Conservation (phyloP, 805 yeast genomes). For the Pichia deserticola region DNA sequence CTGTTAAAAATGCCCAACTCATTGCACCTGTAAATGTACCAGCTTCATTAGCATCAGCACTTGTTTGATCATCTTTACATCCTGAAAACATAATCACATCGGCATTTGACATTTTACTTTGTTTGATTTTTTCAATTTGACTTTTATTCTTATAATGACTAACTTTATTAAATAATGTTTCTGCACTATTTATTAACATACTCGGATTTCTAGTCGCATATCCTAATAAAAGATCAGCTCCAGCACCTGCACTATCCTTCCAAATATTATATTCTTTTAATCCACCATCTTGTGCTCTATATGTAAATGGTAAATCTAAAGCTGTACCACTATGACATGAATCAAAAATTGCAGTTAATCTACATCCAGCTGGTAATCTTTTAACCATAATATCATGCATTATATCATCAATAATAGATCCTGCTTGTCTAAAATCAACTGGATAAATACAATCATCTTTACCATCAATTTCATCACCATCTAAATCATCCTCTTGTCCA, state of each 20-base stretch:
- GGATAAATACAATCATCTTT: slow-evolving; percentile 32
- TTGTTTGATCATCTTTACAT: slow-evolving; percentile 77
- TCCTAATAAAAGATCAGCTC: slow-evolving; percentile 49
- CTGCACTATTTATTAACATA: slow-evolving; percentile 36
- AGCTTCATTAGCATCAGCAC: slow-evolving; percentile 72
- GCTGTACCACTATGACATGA: slow-evolving; percentile 85
- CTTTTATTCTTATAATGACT: slow-evolving; percentile 26
- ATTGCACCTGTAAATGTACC: slow-evolving; percentile 78
- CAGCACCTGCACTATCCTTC: slow-evolving; percentile 66
- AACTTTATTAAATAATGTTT: slow-evolving; percentile 25
- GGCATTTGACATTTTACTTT: slow-evolving; percentile 62
- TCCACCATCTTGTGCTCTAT: slow-evolving; percentile 72
- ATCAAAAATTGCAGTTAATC: slow-evolving; percentile 75
- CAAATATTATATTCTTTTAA: slow-evolving; percentile 73
- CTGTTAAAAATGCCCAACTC: slow-evolving; percentile 70
- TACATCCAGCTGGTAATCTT: slow-evolving; percentile 63
- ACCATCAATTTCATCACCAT: slow-evolving; percentile 32
- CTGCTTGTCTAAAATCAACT: slow-evolving; percentile 47
- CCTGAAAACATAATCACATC: slow-evolving; percentile 74
- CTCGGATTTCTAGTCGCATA: slow-evolving; percentile 52
- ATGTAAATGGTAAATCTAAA: slow-evolving; percentile 69
- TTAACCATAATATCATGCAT: slow-evolving; percentile 66
- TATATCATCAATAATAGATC: slow-evolving; percentile 66
- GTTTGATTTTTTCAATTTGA: slow-evolving; percentile 35
- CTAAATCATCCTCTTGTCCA: slow-evolving; percentile 57